Conservation (phyloP, 192 early-diverging fungal species). For the Entomortierella beljakovae region DNA sequence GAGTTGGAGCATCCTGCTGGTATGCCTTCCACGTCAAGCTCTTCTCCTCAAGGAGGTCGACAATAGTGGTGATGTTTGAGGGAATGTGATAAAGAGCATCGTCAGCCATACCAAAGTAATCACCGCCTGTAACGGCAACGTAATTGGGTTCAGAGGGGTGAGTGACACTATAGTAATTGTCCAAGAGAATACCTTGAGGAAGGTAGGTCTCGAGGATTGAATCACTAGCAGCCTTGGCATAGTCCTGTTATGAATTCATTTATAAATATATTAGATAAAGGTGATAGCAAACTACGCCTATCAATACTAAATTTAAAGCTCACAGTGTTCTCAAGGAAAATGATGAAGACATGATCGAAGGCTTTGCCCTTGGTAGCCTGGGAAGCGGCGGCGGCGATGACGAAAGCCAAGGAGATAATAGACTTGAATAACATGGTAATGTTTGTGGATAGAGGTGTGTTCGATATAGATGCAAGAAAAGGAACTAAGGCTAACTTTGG, state of each 20-base stretch:
- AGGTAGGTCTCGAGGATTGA: background rate
- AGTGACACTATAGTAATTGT: conserved; percentile 67
- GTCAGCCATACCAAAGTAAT: conserved; percentile 59
- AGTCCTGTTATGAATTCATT: conserved; percentile 28
- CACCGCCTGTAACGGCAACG: conserved; percentile 69
- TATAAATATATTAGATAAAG: background rate
- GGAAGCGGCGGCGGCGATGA: conserved; percentile 26
- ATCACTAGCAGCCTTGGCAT: conserved; percentile 14
- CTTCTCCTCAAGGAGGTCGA: conserved; percentile 68
- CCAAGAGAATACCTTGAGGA: conserved; percentile 61
- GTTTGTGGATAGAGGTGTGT: background rate
- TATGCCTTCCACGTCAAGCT: conserved; percentile 76
- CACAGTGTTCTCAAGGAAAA: conserved; percentile 53
- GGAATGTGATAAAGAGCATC: conserved; percentile 63
- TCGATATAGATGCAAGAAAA: background rate
- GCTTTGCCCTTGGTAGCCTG: conserved; percentile 29
- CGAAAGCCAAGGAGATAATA: conserved; percentile 19
- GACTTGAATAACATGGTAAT: conserved; percentile 39
- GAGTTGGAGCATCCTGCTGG: conserved; percentile 69
- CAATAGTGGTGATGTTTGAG: conserved; percentile 50
- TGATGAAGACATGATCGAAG: conserved; percentile 46
- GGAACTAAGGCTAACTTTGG: conserved; percentile 12
- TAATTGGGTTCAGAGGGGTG: conserved; percentile 86
- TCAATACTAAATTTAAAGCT: background rate
- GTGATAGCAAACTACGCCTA: background rate